Conservation (phyloP, 148 eudicot genomes). For the Rhododendron kiyosumense region DNA sequence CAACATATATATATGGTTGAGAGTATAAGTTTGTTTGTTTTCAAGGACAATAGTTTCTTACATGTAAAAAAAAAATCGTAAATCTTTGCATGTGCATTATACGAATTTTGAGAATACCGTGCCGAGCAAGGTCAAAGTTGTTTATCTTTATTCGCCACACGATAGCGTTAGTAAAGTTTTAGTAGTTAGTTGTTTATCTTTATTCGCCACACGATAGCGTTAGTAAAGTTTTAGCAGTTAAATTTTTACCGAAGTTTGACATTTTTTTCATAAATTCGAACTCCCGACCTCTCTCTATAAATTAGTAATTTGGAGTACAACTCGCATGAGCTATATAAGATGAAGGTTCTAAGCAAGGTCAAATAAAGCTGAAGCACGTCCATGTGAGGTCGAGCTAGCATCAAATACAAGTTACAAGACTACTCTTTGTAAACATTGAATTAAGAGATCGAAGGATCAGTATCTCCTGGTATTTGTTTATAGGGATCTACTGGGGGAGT, state of each 20-base stretch:
- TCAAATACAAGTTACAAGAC: not conserved
- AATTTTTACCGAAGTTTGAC: not conserved
- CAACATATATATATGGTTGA: not conserved
- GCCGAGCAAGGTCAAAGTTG: not conserved
- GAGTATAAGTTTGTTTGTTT: not conserved
- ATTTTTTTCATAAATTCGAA: too few species aligned
- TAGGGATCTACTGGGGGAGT: not conserved
- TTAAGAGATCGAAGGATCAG: not conserved
- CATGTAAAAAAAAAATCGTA: not conserved
- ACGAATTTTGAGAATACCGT: not conserved
- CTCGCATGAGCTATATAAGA: not conserved
- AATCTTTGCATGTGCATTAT: not conserved
- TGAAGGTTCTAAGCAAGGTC: not conserved
- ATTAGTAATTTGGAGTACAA: not conserved
- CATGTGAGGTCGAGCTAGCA: not conserved
- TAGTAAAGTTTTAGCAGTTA: not conserved
- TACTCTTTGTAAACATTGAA: not conserved
- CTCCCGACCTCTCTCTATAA: too few species aligned
- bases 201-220: not conserved
- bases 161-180: too few species aligned
- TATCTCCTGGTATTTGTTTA: not conserved
- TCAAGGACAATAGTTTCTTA: not conserved
- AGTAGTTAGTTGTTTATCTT: too few species aligned
- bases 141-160: too few species aligned
- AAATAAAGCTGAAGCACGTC: not conserved